Evolutionary conservation across 192 early-diverging fungal genomes (phyloP), one percentile per base, ranked within the genome.

Genomic region (Backusella morwellensis): DNA sequence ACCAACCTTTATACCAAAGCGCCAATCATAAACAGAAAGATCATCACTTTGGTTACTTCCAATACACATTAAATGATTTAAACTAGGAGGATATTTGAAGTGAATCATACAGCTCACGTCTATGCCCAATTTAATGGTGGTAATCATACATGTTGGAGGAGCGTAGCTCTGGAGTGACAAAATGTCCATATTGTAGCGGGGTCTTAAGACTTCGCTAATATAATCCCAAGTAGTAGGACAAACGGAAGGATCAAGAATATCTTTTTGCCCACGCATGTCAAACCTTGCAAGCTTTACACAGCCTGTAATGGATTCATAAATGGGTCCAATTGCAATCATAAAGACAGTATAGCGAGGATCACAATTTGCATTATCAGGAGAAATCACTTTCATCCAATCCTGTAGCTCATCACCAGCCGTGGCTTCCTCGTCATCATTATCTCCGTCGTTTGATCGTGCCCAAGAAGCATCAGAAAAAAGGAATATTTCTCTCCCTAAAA

Each of bases 21-120:
- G 77, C 81, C 81, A 82, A 68, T 82, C 81, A 21, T 76, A 82
- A 42, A 82, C 50, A 23, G 77, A 71, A 14, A 82, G 36, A 6
- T 82, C 77, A 52, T 75, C 77, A 41, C 63, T 67, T 42, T 68
- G 56, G 23, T 68, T 74, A 29, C 72, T 74, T 29, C 77, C 77
- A 54, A 72, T 78, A 1, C 72, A 72, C 6, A 78, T 78, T 4
- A 78, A 68, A 44, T 78, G 77, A 40, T 78, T 78, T n/a, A 78
- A 34, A 56, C 54, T 40, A 7, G 77, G 38, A 21, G 70, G 77
- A 21, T 73, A 73, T 68, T 74, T 73, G 50, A 78, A 74, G 69
- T 78, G 77, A 12, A 70, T 56, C 77, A 78, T 78, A 14, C 77
- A 78, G 12, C 72, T 70, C 26, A 78, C 40, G 26, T 69, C 59